phyloP scores from a whole-genome alignment of 1,284 basidiomycete species.

The Sparassis latifolia region DNA sequence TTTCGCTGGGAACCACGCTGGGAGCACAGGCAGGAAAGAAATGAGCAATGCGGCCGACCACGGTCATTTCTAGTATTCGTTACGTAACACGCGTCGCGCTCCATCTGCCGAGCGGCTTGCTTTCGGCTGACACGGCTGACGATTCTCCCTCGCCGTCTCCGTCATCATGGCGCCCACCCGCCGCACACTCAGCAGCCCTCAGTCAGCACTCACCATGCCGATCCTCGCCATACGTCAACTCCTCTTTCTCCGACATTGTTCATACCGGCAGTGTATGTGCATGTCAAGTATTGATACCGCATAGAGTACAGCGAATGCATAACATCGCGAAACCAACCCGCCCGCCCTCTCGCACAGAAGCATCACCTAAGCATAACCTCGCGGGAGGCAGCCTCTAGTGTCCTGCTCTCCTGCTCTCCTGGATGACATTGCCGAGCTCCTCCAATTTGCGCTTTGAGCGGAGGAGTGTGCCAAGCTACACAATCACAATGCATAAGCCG shows the following conservation, averaged over 20 bases:
- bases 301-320: constrained; percentile 24
- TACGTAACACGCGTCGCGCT: neutral
- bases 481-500: neutral
- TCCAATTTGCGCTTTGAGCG: constrained; percentile 98
- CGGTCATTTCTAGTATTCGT: neutral
- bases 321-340: constrained; percentile 15
- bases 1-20: constrained; percentile 2
- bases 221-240: too few relatives aligned
- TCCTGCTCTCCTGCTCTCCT: constrained; percentile 77
- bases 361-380: too few relatives aligned
- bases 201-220: too few relatives aligned
- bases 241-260: too few relatives aligned
- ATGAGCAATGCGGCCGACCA: too few relatives aligned
- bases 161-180: too few relatives aligned
- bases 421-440: constrained; percentile 87
- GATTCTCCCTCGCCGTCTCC: too few relatives aligned
- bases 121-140: neutral
- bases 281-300: constrained; percentile 12
- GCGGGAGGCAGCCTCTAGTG: constrained; percentile 38
- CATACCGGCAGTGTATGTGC: too few relatives aligned
- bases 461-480: constrained; percentile 87
- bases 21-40: too few relatives aligned
- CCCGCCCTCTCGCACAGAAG: too few relatives aligned
- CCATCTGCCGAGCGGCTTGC: neutral
- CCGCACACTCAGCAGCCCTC: too few relatives aligned